These are phyloP conservation scores for Amylocarpus encephaloides DNA, from an alignment of 2,329 filamentous ascomycete genomes.

Conservation along the genomic window DNA sequence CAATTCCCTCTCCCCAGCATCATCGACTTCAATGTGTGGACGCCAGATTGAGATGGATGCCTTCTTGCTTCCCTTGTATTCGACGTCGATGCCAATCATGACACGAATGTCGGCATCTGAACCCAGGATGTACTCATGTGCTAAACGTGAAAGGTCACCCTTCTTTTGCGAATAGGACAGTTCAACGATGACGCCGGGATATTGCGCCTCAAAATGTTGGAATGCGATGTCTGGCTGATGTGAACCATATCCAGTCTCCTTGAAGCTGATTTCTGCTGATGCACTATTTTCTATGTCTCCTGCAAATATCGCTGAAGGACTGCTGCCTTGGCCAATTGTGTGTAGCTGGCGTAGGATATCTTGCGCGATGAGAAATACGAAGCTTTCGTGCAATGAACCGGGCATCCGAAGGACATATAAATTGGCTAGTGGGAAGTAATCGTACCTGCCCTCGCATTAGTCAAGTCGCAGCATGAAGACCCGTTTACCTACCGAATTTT, in stretches of 20 bases:
- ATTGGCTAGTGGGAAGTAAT: constrained; percentile 16
- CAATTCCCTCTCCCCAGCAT: constrained; percentile 15
- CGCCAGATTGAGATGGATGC: constrained; percentile 16
- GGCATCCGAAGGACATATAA: constrained; percentile 21
- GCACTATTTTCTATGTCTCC: constrained; percentile 11
- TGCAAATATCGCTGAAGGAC: constrained; percentile 16
- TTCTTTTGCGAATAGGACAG: constrained; percentile 27
- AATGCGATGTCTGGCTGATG: constrained; percentile 18
- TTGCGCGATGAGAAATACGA: constrained; percentile 13
- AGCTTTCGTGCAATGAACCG: constrained; percentile 15
- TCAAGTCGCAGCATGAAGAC: constrained; percentile 4
- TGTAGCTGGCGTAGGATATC: constrained; percentile 8
- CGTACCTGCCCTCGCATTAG: constrained; percentile 16
- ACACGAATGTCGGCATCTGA: constrained; percentile 22
- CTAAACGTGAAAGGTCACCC: constrained; percentile 24
- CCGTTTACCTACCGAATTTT: constrained; percentile 15
- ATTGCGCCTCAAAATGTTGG: constrained; percentile 16
- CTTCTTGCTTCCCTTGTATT: constrained; percentile 23
- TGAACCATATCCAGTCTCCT: constrained; percentile 12
- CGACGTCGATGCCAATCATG: constrained; percentile 28
- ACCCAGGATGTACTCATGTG: constrained; percentile 26
- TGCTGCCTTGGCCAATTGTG: constrained; percentile 8
- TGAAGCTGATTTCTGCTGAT: constrained; percentile 15
- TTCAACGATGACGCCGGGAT: constrained; percentile 24
- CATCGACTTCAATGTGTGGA: constrained; percentile 14